These are phyloP conservation scores for Tetradesmus obliquus DNA, from an alignment of 139 green algal genomes.

Conservation along the genomic window DNA sequence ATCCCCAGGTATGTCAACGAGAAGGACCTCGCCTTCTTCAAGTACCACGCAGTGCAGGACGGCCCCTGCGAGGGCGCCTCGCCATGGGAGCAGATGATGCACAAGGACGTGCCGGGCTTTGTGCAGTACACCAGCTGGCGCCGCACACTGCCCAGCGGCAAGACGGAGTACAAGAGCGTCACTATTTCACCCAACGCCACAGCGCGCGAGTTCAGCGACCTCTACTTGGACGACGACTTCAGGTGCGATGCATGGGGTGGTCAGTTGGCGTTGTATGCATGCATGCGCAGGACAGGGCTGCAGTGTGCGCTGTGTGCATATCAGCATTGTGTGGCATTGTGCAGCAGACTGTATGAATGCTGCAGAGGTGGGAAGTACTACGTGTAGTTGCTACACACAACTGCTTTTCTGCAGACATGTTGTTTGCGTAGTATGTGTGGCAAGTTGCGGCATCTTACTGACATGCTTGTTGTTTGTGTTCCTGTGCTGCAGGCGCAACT, in stretches of 20 bases:
- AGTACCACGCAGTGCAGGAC: constrained; percentile 63
- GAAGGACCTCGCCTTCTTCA: constrained; percentile 79
- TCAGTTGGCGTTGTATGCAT: not conserved
- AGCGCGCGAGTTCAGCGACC: constrained; percentile 88
- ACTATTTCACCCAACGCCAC: constrained; percentile 78
- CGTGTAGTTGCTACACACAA: too few relatives aligned
- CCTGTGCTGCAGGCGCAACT: constrained; percentile 63
- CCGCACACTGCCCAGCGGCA: constrained; percentile 73
- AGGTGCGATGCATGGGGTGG: not conserved
- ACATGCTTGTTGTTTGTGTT: not conserved
- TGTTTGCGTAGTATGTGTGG: too few relatives aligned
- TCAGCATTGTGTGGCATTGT: not conserved
- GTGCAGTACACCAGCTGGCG: constrained; percentile 81
- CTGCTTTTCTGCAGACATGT: too few relatives aligned
- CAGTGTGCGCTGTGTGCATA: not conserved
- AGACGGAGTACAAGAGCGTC: constrained; percentile 92
- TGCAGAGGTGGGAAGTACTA: not conserved
- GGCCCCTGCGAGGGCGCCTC: constrained; percentile 11
- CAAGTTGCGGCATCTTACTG: not conserved
- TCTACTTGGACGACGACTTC: constrained; percentile 87
- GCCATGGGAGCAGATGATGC: constrained; percentile 75
- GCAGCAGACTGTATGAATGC: not conserved
- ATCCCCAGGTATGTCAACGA: constrained; percentile 75
- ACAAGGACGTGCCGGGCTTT: constrained; percentile 67
- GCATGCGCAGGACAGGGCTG: not conserved